Evolutionary conservation across 805 yeast genomes (phyloP), one percentile per base, ranked within the genome.

Genomic region (Debaryomyces prosopidis): DNA sequence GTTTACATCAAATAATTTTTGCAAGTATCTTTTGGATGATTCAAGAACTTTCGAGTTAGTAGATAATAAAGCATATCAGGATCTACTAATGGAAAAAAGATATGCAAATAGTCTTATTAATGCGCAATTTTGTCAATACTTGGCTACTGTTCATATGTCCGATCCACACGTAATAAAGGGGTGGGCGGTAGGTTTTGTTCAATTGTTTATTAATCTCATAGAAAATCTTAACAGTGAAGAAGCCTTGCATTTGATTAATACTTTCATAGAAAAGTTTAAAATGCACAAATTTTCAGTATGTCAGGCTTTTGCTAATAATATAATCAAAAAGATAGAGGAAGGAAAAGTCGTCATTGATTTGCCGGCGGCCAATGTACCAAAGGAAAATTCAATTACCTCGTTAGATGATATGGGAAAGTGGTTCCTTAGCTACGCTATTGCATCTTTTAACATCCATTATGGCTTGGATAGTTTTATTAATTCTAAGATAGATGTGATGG

Each of bases 51-150:
- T 50, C 36, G 31, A 31, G 10, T 15, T 48, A 26, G 28, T 53
- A 12, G 30, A 16, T 7, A 40, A 48, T 18, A 18, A 34, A n/a
- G 32, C 26, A n/a, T 41, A 45, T 19, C 32, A 41, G 16, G 41
- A 40, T 5, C 14, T 30, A 12, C 30, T 52, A 30, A 7, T 45
- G 14, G 39, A 39, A 12, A 39, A 37, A 36, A 46, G 45, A 19
- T 43, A 40, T 33, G 33, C 40, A 38, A 48, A 44, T n/a, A 43
- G 39, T 23, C 43, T 48, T 36, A 19, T 47, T 28, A 44, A 39
- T 44, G 23, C 37, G 17, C 59, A 57, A 37, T 60, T 58, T 36
- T 37, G 53, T n/a, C 63, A 56, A 36, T 53, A 53, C 42, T 40
- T 60, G 30, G 6, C 33, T 54, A 15, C 31, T 49, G 3, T 31